Evolutionary conservation across 768 basidiomycete species (phyloP), one percentile per base, ranked within the genome.

Genomic region (Termitomyces sp.): DNA sequence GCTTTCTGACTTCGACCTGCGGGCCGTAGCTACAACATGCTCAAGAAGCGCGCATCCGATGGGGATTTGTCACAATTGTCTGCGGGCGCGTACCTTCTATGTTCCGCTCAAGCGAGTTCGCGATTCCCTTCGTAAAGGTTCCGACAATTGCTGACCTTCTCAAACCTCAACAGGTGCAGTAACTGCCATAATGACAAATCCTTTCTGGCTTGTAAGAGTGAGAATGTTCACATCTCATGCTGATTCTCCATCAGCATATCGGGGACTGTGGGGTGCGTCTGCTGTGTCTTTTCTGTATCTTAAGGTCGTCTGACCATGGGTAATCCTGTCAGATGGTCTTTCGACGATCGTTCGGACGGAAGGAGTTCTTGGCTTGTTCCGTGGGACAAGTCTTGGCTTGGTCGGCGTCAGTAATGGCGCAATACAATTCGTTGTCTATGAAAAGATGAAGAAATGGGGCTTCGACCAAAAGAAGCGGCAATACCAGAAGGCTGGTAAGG

Each of bases 201-300:
- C 96, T 0, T 85, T 98, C 64, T 98, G 96, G 96, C 90, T 98
- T 15, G 90, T 98, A 55, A 91, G 96, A 75, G 95, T 97, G 9
- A 85, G 97, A 59, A 94, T 98, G 86, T 99, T 97, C 68, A 93
- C 94, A 1, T 88, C 94, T 1, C 75, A 74, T 10, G 70, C 81
- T 29, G 79, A 82, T 55, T 83, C 87, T 42, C 84, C 89, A 9
- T 75, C 70, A 3, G 85, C 93, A 1, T 98, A 98, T 71, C 83
- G 85, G 18, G 85, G 88, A 9, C 76, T 94, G 57, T 88, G 83
- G 83, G 77, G 93, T 94, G 60, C 59, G 87, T 71, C 56, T 36
- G 53, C 48, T 13, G 16, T 9, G 56, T 58, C 28, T 26, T 45
- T 44, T 46, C 34, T 15, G 15, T 48, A 29, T 22, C 39, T n/a